Evolutionary conservation across 768 basidiomycete genomes (phyloP).

Genomic region (Zangia roseola): DNA sequence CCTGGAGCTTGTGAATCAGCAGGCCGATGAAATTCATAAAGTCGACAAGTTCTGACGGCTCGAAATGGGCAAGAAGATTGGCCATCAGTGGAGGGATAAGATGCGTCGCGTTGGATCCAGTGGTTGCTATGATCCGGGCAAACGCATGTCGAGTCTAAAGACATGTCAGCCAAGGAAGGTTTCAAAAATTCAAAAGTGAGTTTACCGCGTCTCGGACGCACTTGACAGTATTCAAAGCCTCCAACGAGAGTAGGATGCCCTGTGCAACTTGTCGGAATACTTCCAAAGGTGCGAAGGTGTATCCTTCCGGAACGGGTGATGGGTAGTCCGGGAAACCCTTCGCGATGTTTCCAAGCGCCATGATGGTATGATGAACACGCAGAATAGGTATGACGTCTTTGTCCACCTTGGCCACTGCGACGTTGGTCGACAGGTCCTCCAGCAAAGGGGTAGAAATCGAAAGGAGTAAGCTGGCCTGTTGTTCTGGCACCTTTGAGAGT

Average conservation of each 20-base stretch:
- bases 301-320: constrained; percentile 60
- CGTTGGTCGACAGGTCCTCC: constrained; percentile 61
- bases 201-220: constrained; percentile 90
- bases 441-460: constrained; percentile 83
- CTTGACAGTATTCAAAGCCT: constrained; percentile 84
- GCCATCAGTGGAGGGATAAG: constrained; percentile 88
- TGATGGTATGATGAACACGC: constrained; percentile 87
- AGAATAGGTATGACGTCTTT: constrained; percentile 78
- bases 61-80: constrained; percentile 88
- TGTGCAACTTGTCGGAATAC: constrained; percentile 86
- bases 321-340: constrained; percentile 97
- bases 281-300: constrained; percentile 67
- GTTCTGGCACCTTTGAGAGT: constrained; percentile 62
- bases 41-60: constrained; percentile 89
- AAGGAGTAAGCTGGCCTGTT: constrained; percentile 66
- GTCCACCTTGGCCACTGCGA: constrained; percentile 54
- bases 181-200: constrained; percentile 9
- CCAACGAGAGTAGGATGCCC: constrained; percentile 81
- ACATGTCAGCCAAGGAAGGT: constrained; percentile 8
- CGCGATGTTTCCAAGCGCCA: constrained; percentile 91
- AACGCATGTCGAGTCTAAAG: constrained; percentile 88
- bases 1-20: constrained; percentile 88
- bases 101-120: constrained; percentile 82
- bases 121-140: constrained; percentile 86
- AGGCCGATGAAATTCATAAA: constrained; percentile 95